Evolutionary conservation across 306 rosid genomes (phyloP), one percentile per base, ranked within the genome.

Genomic region (Medicago lupulina): DNA sequence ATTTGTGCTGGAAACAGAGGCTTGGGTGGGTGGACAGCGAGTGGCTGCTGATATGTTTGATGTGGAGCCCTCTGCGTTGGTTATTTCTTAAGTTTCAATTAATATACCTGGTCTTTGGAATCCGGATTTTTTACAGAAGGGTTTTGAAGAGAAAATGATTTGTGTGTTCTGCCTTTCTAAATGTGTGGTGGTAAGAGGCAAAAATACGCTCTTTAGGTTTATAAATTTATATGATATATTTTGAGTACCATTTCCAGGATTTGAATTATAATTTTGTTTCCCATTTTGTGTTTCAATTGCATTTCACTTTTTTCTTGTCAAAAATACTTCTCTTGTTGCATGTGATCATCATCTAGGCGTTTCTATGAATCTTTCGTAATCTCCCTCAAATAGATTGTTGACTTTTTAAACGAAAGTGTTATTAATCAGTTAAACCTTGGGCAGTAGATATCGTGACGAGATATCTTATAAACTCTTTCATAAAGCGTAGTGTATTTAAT

Each of bases 111-210:
- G 59, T 70, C 83, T 81, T 80, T 83, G 67, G 79, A 83, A 83
- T 88, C 82, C 75, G 71, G 74, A 72, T 71, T 85, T 84, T 79
- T 68, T 67, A 41, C 34, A 7, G 10, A 70, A 31, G 75, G 89
- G 62, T 77, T 87, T 84, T 81, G 41, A 74, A 74, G 86, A 87
- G 87, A 76, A 59, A 65, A 77, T 61, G 13, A 55, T 77, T 21
- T 50, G 50, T 76, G 80, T 75, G 70, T 57, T 21, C 70, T 71
- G 66, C 62, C 74, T 78, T 75, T 71, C 74, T 70, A 8, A 6
- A 10, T 23, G 71, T 34, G 7, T 55, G 61, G 25, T 43, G 69
- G 82, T 69, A 84, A 54, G 77, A 49, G 73, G 18, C 54, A 66
- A 69, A 14, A 44, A 58, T 71, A 53, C 2, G 8, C 39, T 54